A percentile compares a stretch with the other conserved stretches of the same genome.
Conservation (phyloP, 202 grass and related monocot genomes). For the Hordeum pubiflorum region DNA sequence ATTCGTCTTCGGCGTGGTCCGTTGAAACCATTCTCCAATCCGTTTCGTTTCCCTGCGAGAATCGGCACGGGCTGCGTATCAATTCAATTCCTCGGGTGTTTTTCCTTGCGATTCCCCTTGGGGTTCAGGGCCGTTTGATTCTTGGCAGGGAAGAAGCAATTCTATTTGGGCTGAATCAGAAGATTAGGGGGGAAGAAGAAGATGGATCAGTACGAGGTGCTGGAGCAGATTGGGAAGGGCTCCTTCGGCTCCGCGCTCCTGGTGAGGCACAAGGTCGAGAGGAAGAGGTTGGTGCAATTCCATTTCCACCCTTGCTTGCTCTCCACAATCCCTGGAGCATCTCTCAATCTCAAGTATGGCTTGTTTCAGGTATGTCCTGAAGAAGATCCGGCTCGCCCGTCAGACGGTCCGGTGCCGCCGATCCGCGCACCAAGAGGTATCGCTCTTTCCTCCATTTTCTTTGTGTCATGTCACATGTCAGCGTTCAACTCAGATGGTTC, state of each 20-base stretch:
- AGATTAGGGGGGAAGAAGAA: neutral
- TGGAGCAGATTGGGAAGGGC: neutral
- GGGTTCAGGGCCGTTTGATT: no score
- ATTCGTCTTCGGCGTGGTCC: neutral
- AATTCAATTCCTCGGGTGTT: no score
- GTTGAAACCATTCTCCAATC: neutral
- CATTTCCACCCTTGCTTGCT: constrained; percentile 12
- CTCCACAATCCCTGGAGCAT: neutral
- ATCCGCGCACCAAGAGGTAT: constrained; percentile 87
- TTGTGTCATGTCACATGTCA: neutral
- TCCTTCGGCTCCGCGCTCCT: neutral
- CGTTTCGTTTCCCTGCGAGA: neutral
- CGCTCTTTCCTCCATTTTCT: neutral
- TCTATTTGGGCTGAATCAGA: no score
- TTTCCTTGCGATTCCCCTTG: neutral
- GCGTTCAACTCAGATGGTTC: neutral
- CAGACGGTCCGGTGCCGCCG: constrained; percentile 37
- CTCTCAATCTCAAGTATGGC: neutral
- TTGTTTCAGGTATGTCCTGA: constrained; percentile 78
- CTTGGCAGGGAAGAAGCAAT: no score
- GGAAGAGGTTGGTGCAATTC: neutral
- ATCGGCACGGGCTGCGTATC: no score
- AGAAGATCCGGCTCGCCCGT: constrained; percentile 89
- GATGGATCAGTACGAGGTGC: neutral
- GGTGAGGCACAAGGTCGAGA: neutral